These are phyloP conservation scores for Stipa capillata DNA, from an alignment of 176 grass and related monocot species.

Conservation along the genomic window DNA sequence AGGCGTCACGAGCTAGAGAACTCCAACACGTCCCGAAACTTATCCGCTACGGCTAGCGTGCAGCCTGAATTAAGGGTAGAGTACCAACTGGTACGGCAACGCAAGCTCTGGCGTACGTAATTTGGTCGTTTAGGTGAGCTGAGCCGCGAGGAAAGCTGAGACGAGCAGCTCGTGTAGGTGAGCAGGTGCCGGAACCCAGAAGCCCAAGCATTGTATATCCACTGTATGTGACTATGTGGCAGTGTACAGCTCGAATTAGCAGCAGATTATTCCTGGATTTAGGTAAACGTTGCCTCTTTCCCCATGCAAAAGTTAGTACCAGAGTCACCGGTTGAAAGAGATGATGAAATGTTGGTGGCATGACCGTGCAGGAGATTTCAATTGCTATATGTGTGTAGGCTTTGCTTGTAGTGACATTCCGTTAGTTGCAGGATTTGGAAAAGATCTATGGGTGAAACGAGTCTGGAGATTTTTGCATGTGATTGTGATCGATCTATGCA, in stretches of 20 bases:
- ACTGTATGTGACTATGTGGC: no score
- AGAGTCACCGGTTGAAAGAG: slow-evolving; percentile 20
- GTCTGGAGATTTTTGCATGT: not conserved
- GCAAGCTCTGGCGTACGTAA: not conserved
- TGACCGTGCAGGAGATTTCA: not conserved
- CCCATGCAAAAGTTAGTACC: not conserved
- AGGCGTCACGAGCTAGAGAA: no score
- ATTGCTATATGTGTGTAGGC: not conserved
- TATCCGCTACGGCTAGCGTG: no score
- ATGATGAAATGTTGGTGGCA: not conserved
- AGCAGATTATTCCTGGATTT: no score
- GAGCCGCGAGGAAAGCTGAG: slow-evolving; percentile 35
- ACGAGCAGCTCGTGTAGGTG: slow-evolving; percentile 25
- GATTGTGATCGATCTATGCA: not conserved
- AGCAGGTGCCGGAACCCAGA: slow-evolving; percentile 21
- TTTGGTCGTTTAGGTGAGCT: slow-evolving; percentile 33
- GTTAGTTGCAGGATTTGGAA: not conserved
- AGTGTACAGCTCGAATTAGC: no score
- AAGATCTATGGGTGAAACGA: not conserved
- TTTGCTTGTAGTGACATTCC: not conserved
- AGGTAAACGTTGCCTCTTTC: slow-evolving; percentile 8
- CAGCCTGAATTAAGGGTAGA: not conserved
- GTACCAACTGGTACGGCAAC: not conserved
- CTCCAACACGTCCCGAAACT: no score
- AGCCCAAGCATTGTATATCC: not conserved